Base-by-base conservation (phyloP, 179 eudicot genomes). In the Dionaea muscipula region DNA sequence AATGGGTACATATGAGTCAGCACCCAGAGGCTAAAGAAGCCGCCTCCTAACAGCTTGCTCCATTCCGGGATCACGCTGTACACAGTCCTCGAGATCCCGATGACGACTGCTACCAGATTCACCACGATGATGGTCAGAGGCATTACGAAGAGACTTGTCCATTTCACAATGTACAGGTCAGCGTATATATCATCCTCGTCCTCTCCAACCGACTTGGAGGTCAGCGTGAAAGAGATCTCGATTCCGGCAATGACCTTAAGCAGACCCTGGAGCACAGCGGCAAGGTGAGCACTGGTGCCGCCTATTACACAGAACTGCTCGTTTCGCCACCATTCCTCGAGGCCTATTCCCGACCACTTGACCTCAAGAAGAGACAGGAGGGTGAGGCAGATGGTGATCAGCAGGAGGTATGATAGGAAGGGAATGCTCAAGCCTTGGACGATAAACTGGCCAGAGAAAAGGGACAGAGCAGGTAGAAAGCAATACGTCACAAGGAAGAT, bases 271-370 rank as follows among this genome's bases (percentile, higher is more conserved):
- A 84, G 7, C 0, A 85, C 94, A 15, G 88, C 94, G 5, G 68
- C 83, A 22, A 85, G 69, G 61, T 85, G 94, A 1, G 94, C 88
- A 56, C 88, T 82, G 0, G 77, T 68, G 14, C 94, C 94, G 28
- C 94, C 88, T 11, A 85, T 79, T 19, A 65, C 78, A 88, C 94
- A 85, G 57, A 84, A 84, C 61, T 81, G 88, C 70, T 84, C 94
- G 38, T 84, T 84, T 1, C 88, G 64, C 94, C 94, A 85, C 80
- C 81, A 85, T 44, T 85, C 94, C 61, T 85, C 94, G 0, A 85
- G 80, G 25, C 66, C 83, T 18, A 85, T 74, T 3, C 88, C 94
- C 0, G 94, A 82, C 94, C 94, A 85, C 59, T 72, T 85, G 5
- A 85, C 88, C 68, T 85, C 94, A 3, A 85, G 77, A 16, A 79